Base-by-base conservation (phyloP, 306 rosid genomes). In the Cicer judaicum region DNA sequence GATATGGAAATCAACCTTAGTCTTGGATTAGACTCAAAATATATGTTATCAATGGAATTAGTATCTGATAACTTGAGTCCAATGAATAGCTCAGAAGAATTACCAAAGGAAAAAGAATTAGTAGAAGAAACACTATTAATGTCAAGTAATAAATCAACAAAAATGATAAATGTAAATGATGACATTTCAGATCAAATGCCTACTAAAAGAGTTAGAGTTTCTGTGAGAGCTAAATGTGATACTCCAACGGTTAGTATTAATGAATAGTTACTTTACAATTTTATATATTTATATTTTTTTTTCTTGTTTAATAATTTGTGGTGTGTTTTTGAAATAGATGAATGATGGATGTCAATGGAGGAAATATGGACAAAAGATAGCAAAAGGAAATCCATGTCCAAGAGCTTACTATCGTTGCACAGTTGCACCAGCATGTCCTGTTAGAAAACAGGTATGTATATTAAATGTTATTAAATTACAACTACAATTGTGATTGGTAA, bases 331-430 rank as follows among this genome's bases (percentile, higher is more conserved):
- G 5, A 46, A 73, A 68, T 64, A 91, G 96, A 81, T 91, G 92
- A 85, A 70, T 73, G 96, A 91, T 87, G 93, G 93, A 64, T 91
- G 96, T 56, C 96, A 91, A 14, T 91, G 96, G 96, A 88, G 96
- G 29, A 91, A 91, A 82, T 91, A 91, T 65, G 96, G 96, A 47
- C 96, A 91, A 73, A 91, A 91, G 71, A 82, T 85, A 60, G 82
- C 96, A 11, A 91, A 88, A 80, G 93, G 89, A 64, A 91, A 91
- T 78, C 96, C 93, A 64, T 87, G 93, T 82, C 96, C 96, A 3
- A 76, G 93, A 29, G 92, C 96, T 8, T 91, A 91, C 54, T 91
- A 91, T 75, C 90, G 96, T 34, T 91, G 96, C 76, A 85, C 96
- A 2, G 89, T 91, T 56, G 86, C 89, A 65, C 86, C 89, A 34